Base-by-base conservation (phyloP, 2,329 filamentous ascomycete species). In the Neopestalotiopsis rosae region DNA sequence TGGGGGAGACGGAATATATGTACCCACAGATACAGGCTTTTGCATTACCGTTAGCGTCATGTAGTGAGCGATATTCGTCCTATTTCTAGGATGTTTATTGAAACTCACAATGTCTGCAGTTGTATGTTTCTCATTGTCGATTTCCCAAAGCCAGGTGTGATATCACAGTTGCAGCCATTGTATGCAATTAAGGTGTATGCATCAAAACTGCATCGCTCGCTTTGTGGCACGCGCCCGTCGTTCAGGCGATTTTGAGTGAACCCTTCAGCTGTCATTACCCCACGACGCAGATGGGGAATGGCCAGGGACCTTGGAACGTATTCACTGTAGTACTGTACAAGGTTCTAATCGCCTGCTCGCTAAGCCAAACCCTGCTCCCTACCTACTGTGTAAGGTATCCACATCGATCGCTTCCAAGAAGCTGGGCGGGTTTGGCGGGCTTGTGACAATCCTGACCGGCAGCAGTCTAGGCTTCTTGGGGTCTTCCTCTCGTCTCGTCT, bases 1-100 rank as follows among this genome's bases (percentile, higher is more conserved):
- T 34, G 59, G 59, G 59, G 59, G n/a, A 30, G n/a, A n/a, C 57
- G 45, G 45, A 52, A 52, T 52, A 52, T 52, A 42, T 4, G 40
- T 42, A 17, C 17, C 17, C n/a, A 52, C 45, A 10, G 45, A 59
- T 34, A 24, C 57, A 59, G 57, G 57, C 57, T 59, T 28, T 59
- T 24, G 57, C 57, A 34, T 34, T 59, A 17, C 12, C 24, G 24
- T 34, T 59, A 59, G 57, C 57, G 57, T 34, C 57, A 59, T 30
- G 57, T 24, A 14, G 49, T 59, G 57, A 52, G 45, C n/a, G 45
- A 52, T 52, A 52, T 52, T 52, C 20, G 45, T n/a, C 10, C 45
- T 9, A 52, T 10, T 52, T n/a, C n/a, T 52, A 20, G 7, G 45
- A 52, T n/a, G 6, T 6, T 28, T 28, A 28, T 28, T n/a, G 6